Evolutionary conservation across 305 asterid species (phyloP), one percentile per base, ranked within the genome.

Genomic region (Rubia peregrina): DNA sequence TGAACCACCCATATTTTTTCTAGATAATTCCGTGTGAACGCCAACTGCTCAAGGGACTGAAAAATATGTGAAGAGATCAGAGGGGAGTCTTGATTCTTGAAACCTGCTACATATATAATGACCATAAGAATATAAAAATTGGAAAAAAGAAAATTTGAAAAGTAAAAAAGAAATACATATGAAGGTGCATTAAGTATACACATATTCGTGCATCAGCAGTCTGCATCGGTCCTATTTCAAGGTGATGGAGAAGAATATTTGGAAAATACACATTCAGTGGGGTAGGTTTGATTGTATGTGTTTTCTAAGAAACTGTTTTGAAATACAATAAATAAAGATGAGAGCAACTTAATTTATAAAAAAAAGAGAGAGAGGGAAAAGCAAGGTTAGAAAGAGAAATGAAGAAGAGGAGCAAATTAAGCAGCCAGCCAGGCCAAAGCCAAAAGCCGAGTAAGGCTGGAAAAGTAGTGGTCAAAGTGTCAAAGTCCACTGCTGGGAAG

Each of bases 401-500:
- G 44, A 24, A 38, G 73, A 69, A 76, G 21, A 30, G 61, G 59
- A 43, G 51, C 40, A 70, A 70, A 72, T 59, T 49, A 59, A 63
- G 71, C 65, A 72, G 71, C 78, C 83, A 76, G 73, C 77, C 78
- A 72, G 17, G 74, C 48, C 17, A 16, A 19, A 65, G 46, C 51
- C 11, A 8, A 41, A 64, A 42, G 17, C 44, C 40, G 59, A n/a
- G 59, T 36, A n/a, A 53, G 59, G 59, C 2, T 53, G 17, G 80
- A 77, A 80, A 80, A 80, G 78, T 77, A 75, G 56, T 69, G 79
- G 78, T 63, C 72, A 70, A 63, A 63, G 70, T 38, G 92, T 86
- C 92, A 88, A 90, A 89, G 96, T 90, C 90, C 68, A 77, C 76
- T 7, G 1, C 68, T 4, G 43, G 44, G 44, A 78, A 70, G 38